These are phyloP conservation scores for Populus hybrid DNA, from an alignment of 441 rosid species.

Conservation along the genomic window DNA sequence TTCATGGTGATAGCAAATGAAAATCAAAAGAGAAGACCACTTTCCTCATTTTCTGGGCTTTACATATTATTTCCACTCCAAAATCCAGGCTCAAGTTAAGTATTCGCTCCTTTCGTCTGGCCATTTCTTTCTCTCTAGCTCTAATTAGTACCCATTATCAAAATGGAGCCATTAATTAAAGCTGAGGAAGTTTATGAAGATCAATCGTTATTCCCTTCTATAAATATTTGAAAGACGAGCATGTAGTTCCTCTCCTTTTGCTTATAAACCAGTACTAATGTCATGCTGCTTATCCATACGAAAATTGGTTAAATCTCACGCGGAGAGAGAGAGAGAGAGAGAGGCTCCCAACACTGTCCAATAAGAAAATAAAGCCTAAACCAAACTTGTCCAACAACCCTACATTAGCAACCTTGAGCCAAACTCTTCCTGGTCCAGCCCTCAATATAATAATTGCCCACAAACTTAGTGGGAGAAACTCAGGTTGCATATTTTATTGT, in stretches of 20 bases:
- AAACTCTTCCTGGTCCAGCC: slow-evolving; percentile 10
- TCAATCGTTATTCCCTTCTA: not conserved
- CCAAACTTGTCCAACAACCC: slow-evolving; percentile 17
- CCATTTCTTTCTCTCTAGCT: not conserved
- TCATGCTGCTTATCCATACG: slow-evolving; percentile 12
- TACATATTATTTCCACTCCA: too few species aligned
- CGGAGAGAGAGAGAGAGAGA: not conserved
- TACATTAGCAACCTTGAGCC: slow-evolving; percentile 4
- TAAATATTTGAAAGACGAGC: not conserved
- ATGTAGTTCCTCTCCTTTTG: not conserved
- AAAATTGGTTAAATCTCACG: too few species aligned
- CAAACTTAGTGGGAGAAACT: slow-evolving; percentile 56
- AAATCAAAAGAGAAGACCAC: too few species aligned
- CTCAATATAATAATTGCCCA: slow-evolving; percentile 39
- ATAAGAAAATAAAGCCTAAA: slow-evolving; percentile 12
- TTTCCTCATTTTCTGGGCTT: too few species aligned
- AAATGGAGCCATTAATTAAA: not conserved
- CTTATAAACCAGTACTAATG: not conserved
- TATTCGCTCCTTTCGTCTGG: not conserved
- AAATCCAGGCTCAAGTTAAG: too few species aligned
- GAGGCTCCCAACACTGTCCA: slow-evolving; percentile 6
- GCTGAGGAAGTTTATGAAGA: not conserved
- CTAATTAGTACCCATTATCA: not conserved
- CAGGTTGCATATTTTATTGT: slow-evolving; percentile 68
- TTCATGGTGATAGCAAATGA: too few species aligned